Conservation (phyloP, 2,329 filamentous ascomycete species). For the Alternaria sp. region DNA sequence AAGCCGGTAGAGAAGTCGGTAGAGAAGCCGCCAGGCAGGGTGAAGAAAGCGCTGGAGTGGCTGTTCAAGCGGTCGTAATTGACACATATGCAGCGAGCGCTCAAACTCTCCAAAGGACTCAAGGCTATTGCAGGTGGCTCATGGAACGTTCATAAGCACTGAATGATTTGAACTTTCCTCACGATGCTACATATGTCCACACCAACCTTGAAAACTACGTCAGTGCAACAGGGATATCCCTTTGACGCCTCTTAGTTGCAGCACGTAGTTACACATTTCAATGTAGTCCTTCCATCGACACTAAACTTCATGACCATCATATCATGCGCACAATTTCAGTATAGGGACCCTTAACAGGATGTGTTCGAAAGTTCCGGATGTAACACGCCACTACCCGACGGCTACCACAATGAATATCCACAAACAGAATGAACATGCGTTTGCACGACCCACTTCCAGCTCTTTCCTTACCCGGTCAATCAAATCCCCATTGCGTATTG, state of each 20-base stretch:
- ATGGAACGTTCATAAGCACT: neutral
- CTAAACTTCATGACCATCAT: neutral
- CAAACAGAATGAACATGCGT: neutral
- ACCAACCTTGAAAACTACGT: neutral
- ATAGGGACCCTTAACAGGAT: neutral
- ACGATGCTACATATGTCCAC: neutral
- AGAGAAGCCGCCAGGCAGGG: neutral
- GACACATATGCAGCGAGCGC: neutral
- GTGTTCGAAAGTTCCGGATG: neutral
- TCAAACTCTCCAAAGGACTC: neutral
- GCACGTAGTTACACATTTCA: neutral
- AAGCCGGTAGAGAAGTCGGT: neutral
- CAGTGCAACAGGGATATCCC: neutral
- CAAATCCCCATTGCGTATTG: neutral
- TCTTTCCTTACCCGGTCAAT: neutral
- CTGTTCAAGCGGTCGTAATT: neutral
- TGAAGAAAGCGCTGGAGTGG: neutral
- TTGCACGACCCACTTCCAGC: neutral
- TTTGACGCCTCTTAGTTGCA: neutral
- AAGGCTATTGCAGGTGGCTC: neutral
- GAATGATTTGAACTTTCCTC: neutral
- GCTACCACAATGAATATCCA: constrained; percentile 1
- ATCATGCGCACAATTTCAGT: neutral
- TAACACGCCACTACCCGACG: constrained; percentile 1
- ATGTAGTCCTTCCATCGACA: neutral